These are phyloP conservation scores for Candida ovalis DNA, from an alignment of 805 yeast genomes.

Conservation along the genomic window DNA sequence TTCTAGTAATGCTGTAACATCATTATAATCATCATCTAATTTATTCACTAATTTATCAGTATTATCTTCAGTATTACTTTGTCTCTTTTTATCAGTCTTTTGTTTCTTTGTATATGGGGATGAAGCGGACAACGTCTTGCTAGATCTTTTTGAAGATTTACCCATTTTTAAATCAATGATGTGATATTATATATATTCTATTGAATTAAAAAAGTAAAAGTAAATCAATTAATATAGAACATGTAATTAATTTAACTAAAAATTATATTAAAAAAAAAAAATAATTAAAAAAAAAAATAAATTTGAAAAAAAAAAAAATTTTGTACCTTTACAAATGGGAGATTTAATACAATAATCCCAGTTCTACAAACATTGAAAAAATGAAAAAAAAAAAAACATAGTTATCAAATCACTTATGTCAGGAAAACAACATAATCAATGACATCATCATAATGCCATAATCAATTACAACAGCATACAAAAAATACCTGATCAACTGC, in stretches of 20 bases:
- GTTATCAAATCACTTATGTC: background rate
- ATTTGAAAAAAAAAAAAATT: background rate
- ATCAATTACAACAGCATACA: no score
- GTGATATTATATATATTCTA: background rate
- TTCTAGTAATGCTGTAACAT: constrained; percentile 47
- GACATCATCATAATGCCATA: no score
- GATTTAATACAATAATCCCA: background rate
- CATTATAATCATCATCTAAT: constrained; percentile 54
- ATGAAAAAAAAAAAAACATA: background rate
- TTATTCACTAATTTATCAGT: constrained; percentile 48
- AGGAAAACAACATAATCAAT: no score
- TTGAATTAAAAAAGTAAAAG: background rate
- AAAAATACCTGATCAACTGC: no score
- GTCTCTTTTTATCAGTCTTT: constrained; percentile 4
- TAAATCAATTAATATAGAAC: no score
- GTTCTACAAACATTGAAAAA: background rate
- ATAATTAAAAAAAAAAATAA: background rate
- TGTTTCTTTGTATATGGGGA: constrained; percentile 11
- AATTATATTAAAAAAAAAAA: background rate
- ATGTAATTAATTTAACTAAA: background rate
- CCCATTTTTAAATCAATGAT: no score
- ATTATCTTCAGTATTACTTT: constrained; percentile 23
- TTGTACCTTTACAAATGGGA: background rate
- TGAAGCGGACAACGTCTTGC: constrained; percentile 2
- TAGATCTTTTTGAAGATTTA: constrained; percentile 1